phyloP scores from a whole-genome alignment of 2,329 filamentous ascomycete species.

The Alternaria sp. region DNA sequence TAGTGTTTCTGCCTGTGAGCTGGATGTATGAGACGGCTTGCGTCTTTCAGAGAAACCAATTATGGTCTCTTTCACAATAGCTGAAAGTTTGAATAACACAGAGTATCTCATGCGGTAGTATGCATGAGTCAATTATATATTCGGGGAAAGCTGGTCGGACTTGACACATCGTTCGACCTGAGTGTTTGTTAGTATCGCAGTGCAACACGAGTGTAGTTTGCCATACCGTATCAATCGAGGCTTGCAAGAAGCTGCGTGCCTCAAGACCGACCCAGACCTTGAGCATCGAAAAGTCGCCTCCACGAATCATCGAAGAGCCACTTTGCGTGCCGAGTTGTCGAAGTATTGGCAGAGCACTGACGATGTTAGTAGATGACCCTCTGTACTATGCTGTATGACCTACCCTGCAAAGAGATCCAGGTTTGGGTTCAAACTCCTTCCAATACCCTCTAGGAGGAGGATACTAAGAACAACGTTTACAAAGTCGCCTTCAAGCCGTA shows the following conservation, averaged over 20 bases:
- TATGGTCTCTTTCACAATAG: background rate
- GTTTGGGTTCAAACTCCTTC: conserved; percentile 82
- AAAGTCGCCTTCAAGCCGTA: conserved; percentile 94
- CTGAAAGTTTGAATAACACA: background rate
- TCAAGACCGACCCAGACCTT: conserved; percentile 92
- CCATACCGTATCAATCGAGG: conserved; percentile 85
- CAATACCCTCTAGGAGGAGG: conserved; percentile 91
- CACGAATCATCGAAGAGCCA: conserved; percentile 63
- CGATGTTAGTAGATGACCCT: conserved; percentile 16
- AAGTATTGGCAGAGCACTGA: conserved; percentile 85
- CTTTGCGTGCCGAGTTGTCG: conserved; percentile 84
- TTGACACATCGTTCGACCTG: conserved; percentile 89
- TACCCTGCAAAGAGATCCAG: conserved; percentile 83
- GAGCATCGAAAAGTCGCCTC: conserved; percentile 71
- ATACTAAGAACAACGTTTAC: conserved; percentile 98
- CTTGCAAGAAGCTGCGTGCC: conserved; percentile 86
- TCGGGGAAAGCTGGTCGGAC: conserved; percentile 87
- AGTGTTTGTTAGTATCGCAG: conserved; percentile 8
- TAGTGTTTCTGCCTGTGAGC: background rate
- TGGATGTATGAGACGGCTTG: background rate
- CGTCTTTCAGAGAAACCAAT: background rate
- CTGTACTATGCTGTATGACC: conserved; percentile 30
- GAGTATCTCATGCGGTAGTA: background rate
- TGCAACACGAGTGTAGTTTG: background rate
- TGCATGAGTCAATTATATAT: conserved; percentile 64